Evolutionary conservation across 257 asterid genomes (phyloP).

Genomic region (Primulina tabacum): DNA sequence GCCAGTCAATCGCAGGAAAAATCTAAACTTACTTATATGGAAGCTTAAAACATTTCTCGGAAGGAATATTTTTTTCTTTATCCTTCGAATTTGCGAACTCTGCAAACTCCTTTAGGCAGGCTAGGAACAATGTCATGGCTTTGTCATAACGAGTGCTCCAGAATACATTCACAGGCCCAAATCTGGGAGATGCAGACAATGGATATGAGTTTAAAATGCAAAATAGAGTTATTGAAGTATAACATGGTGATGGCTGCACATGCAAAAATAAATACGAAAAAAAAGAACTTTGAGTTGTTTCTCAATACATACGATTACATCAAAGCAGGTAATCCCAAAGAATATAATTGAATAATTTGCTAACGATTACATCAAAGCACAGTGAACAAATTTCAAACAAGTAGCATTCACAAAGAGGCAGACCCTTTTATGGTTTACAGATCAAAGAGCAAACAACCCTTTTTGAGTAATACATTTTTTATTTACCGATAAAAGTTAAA

Average conservation of each 20-base stretch:
- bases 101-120: conserved; percentile 93
- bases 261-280: not conserved
- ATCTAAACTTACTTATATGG: conserved; percentile 77
- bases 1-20: not conserved
- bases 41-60: conserved; percentile 84
- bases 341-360: conserved; percentile 2
- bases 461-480: too few relatives aligned
- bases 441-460: too few relatives aligned
- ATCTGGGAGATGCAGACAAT: conserved; percentile 47
- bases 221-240: not conserved
- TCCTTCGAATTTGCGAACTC: conserved; percentile 91
- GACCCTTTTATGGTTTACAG: not conserved
- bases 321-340: conserved; percentile 1
- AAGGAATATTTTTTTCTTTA: conserved; percentile 80
- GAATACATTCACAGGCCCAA: conserved; percentile 97
- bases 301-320: conserved; percentile 6
- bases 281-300: not conserved
- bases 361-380: not conserved
- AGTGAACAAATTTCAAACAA: not conserved
- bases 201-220: conserved; percentile 19
- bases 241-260: conserved; percentile 3
- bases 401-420: not conserved
- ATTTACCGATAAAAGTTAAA: too few relatives aligned
- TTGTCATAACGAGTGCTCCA: conserved; percentile 99
- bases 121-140: conserved; percentile 89